A percentile compares a stretch with the other conserved stretches of the same genome.
phyloP scores from a whole-genome alignment of 1,139 yeast species.

The Yamadazyma blattariae region DNA sequence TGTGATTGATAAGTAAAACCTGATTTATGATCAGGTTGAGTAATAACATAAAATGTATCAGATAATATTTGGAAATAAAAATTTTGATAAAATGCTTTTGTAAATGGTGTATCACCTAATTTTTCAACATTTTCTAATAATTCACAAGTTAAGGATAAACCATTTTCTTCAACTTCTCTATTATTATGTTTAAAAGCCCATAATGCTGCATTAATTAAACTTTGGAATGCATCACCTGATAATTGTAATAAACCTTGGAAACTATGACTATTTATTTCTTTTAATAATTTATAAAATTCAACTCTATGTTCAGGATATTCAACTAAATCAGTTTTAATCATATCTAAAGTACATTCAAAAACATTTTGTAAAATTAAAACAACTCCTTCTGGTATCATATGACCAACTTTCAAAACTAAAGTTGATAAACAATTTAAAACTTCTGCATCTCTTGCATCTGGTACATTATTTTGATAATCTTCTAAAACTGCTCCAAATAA shows the following conservation, averaged over 20 bases:
- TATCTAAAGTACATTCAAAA: conserved; percentile 89
- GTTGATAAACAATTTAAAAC: conserved; percentile 94
- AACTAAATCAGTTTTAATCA: conserved; percentile 93
- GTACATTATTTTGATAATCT: conserved; percentile 85
- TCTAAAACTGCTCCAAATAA: conserved; percentile 82
- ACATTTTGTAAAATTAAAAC: conserved; percentile 85
- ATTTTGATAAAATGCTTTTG: conserved; percentile 83
- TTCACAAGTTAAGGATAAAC: conserved; percentile 78
- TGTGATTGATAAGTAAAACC: conserved; percentile 90
- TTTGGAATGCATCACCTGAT: conserved; percentile 89
- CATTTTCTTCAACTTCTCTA: conserved; percentile 94
- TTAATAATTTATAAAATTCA: conserved; percentile 85
- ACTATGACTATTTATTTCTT: conserved; percentile 81
- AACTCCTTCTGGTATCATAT: conserved; percentile 85
- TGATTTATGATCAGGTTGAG: conserved; percentile 97
- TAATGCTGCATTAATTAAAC: conserved; percentile 87
- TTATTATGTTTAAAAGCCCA: conserved; percentile 99
- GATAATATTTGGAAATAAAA: conserved; percentile 87
- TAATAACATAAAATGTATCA: conserved; percentile 88
- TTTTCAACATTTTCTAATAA: conserved; percentile 80
- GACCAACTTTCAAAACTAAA: conserved; percentile 82
- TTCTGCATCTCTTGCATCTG: conserved; percentile 98
- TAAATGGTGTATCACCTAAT: conserved; percentile 71
- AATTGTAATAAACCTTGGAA: conserved; percentile 84
- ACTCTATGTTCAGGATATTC: conserved; percentile 98